Base-by-base conservation (phyloP, 164 flowering plant species). In the Macadamia tetraphylla region DNA sequence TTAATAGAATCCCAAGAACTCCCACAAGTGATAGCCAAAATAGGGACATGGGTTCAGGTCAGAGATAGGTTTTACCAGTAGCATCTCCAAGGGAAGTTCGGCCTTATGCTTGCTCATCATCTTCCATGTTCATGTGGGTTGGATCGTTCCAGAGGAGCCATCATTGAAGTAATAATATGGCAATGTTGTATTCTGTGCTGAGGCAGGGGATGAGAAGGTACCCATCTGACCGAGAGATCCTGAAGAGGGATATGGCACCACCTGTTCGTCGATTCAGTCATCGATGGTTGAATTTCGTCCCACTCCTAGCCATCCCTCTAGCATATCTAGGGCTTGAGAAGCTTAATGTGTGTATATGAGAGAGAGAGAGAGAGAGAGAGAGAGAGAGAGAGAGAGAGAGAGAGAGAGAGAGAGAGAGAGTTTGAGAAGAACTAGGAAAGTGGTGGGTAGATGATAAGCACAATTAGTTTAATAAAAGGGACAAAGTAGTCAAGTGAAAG, bases 211-310 rank as follows among this genome's bases (percentile, higher is more conserved):
- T 35, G 1, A 76, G 77, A 66, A 70, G 72, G 67, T 66, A 46
- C 7, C 63, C 56, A 1, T 84, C 77, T 0, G 74, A 72, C 60
- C 82, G 77, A 55, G 90, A 79, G 77, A 70, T 87, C 0, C 14
- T 86, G 65, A 73, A 74, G 75, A 82, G 93, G 60, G 93, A 89
- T 0, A 60, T 88, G 79, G 23, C 82, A 18, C 87, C 87, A 35
- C 83, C 89, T 0, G 66, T 29, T 13, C 84, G 79, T 0, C 58
- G 78, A 56, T 62, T 70, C 3, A 72, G 63, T 23, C 71, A 44
- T 32, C 76, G 93, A 57, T 76, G 90, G 81, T 73, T 65, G 79
- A 79, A 81, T 65, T 88, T 88, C 74, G 76, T 70, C 89, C 94
- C 2, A 79, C 78, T 0, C 91, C 89, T 0, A 88, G 91, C 62